Evolutionary conservation across 2,329 filamentous ascomycete species (phyloP), one percentile per base, ranked within the genome.

Genomic region (Penicillium sp.): DNA sequence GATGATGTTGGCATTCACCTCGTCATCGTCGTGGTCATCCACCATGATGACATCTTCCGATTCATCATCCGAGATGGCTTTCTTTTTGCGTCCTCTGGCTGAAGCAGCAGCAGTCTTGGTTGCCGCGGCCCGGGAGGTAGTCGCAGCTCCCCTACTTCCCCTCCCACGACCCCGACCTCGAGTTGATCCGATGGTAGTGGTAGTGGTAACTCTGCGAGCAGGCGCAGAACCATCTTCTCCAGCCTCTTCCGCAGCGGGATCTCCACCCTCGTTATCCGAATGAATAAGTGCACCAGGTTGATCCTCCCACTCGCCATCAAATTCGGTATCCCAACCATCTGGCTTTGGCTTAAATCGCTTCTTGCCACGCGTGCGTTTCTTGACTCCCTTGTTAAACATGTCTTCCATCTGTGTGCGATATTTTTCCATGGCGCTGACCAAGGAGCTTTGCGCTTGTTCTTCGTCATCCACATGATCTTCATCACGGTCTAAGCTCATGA

Each of bases 231-330:
- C 82, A 49, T 82, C 79, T 58, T 83, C 78, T 14, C 76, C 71
- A 15, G 80, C 79, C 35, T 81, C 78, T 38, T 78, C 80, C 38
- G 78, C 78, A n/a, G 71, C 68, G 12, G 71, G 73, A 14, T 79
- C 80, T 15, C 80, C 83, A 20, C 80, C 78, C 61, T 83, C 77
- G 20, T 80, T 73, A n/a, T 84, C 81, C 2, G 79, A 79, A 59
- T 78, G 78, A 47, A 87, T 81, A 5, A 87, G 74, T 1, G 88
- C 90, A 7, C 85, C 88, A 0, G 90, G 86, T 59, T 92, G 87
- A 50, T 95, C 90, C 61, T 89, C 89, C 93, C 94, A 98, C 53
- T 84, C 83, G 0, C 93, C 95, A 52, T 96, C 89, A 28, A 93
- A 79, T 65, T 98, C 94, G n/a, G 87, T 91, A 71, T 98, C 92